Percentiles rank a stretch among this genome's conserved stretches.
phyloP scores from a whole-genome alignment of 2,329 filamentous ascomycete species.

The Talaromyces verruculosus region DNA sequence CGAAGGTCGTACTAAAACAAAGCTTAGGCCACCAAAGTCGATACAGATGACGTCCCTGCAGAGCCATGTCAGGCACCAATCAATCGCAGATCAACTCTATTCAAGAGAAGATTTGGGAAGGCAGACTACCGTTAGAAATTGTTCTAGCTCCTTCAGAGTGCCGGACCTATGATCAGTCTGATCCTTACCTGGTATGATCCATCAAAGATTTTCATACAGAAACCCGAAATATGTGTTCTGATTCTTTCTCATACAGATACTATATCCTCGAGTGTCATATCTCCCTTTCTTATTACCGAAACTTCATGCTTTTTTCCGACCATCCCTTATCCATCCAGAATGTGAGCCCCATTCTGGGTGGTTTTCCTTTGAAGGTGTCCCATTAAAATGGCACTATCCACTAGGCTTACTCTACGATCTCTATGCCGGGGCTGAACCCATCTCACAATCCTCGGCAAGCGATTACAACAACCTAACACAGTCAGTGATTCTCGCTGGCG shows the following conservation, averaged over 20 bases:
- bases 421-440: slow-evolving; percentile 58
- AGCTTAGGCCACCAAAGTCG: not conserved
- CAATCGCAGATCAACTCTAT: slow-evolving; percentile 33
- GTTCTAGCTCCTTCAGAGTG: slow-evolving; percentile 59
- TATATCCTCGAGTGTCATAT: slow-evolving; percentile 66
- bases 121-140: slow-evolving; percentile 61
- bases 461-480: slow-evolving; percentile 23
- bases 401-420: slow-evolving; percentile 68
- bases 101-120: slow-evolving; percentile 57
- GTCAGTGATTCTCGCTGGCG: slow-evolving; percentile 20
- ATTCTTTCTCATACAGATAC: slow-evolving; percentile 47
- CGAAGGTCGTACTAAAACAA: not conserved
- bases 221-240: not conserved
- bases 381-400: slow-evolving; percentile 71
- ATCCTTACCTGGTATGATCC: slow-evolving; percentile 57
- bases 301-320: slow-evolving; percentile 62
- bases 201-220: not conserved
- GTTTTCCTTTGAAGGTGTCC: slow-evolving; percentile 67
- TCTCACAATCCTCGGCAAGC: slow-evolving; percentile 30
- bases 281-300: slow-evolving; percentile 64
- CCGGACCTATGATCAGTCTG: slow-evolving; percentile 59
- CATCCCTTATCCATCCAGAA: slow-evolving; percentile 58
- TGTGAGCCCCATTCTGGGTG: slow-evolving; percentile 55
- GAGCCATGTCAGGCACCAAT: slow-evolving; percentile 19
- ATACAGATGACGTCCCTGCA: not conserved